Evolutionary conservation across 495 filamentous ascomycete species (phyloP), one percentile per base, ranked within the genome.

Genomic region (Stereocaulon alpinum): DNA sequence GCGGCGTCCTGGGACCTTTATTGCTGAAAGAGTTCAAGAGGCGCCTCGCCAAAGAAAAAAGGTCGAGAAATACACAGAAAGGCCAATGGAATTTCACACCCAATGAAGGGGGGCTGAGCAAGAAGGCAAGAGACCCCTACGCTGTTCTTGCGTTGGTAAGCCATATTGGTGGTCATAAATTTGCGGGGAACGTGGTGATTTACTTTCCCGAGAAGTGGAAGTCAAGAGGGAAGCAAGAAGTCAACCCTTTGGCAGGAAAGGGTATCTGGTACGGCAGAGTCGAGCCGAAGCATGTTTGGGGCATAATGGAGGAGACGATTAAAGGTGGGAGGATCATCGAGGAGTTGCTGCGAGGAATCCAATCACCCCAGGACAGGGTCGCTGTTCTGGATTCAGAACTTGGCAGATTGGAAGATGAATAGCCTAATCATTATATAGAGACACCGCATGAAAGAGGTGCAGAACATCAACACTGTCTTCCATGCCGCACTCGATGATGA

Each of bases 251-350:
- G 59, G 86, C 83, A 1, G 91, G 91, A 1, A 83, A 82, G 66
- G 91, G 92, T 0, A 84, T 96, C 37, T 96, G 92, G 92, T 97
- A 96, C 73, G 92, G 91, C 1, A 74, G 92, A 48, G 84, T 96
- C 24, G 86, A 89, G 67, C 89, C 92, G 0, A 83, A 76, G 59
- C 85, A 96, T 73, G 89, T 96, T 1, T 85, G 93, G 66, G 90
- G 91, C 0, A 82, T 97, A 49, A 80, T 97, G 12, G 70, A 82
- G 18, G 87, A 92, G 76, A 97, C 91, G 1, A 76, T 96, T 3
- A 41, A 83, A 34, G 74, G 80, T 10, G 89, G 91, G 4, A 84
- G 72, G 47, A 79, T 97, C 10, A 79, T 97, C 32, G 73, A 73
- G 10, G 88, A 95, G 65, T 73, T 91, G 64, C 92, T 92, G 59